Evolutionary conservation across 2,329 filamentous ascomycete genomes (phyloP).

Genomic region (Polychaeton citri): DNA sequence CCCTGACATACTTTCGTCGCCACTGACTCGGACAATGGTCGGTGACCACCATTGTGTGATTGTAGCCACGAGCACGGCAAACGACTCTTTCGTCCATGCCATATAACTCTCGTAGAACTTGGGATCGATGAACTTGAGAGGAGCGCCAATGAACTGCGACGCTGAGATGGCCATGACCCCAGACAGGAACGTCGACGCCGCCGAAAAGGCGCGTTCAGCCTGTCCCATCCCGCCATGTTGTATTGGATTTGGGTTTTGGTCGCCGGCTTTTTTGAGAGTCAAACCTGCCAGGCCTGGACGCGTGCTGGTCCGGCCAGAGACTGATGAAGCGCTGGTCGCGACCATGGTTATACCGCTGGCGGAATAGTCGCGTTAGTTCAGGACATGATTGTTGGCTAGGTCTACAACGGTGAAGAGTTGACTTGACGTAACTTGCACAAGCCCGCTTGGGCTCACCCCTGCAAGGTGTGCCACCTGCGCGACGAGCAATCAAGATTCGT

Average conservation of each 20-base stretch:
- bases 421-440: too few species aligned
- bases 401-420: too few species aligned
- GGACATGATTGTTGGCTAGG: too few species aligned
- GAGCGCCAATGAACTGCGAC: conserved; percentile 63
- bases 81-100: conserved; percentile 73
- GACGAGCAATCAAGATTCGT: too few species aligned
- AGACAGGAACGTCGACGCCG: conserved; percentile 37
- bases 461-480: too few species aligned
- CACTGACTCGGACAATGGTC: conserved; percentile 68
- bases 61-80: conserved; percentile 63
- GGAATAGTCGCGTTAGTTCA: background rate
- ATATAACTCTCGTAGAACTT: conserved; percentile 78
- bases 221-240: conserved; percentile 34
- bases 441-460: too few species aligned
- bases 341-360: conserved; percentile 3
- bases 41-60: conserved; percentile 84
- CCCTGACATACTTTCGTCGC: conserved; percentile 63
- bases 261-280: conserved; percentile 26
- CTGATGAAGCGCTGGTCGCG: conserved; percentile 1
- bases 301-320: conserved; percentile 6
- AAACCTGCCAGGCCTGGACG: conserved; percentile 33
- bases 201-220: conserved; percentile 36
- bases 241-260: conserved; percentile 24
- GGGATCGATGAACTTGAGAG: conserved; percentile 62
- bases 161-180: conserved; percentile 41